Base-by-base conservation (phyloP, 2,329 filamentous ascomycete genomes). In the Claviceps humidiphila region DNA sequence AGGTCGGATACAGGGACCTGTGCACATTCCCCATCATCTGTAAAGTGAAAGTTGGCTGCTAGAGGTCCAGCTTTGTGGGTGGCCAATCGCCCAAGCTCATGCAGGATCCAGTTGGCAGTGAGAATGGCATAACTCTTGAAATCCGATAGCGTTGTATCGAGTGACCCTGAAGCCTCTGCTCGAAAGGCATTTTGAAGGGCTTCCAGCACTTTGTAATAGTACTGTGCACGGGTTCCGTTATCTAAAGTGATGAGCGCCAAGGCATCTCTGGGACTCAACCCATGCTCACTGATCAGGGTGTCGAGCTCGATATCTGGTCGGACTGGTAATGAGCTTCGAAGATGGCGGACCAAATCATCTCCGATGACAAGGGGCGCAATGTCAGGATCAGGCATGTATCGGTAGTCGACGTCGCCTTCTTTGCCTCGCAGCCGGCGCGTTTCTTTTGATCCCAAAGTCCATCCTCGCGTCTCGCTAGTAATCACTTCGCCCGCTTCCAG, bases 351-450 rank as follows among this genome's bases (percentile, higher is more conserved):
- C 0, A 97, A 73, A 53, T 87, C 82, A 2, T 75, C 63, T 7
- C 82, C 82, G 55, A 98, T 85, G 2, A 89, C 64, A 1, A 98
- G 74, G 1, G 93, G 89, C 0, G 80, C 77, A 14, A 98, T 75
- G 64, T 98, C 93, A 5, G 93, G 88, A 65, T 98, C 93, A 0
- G 93, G 91, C 91, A 98, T 97, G 64, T 98, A 98, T 43, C 93
- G 78, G 67, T 98, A 98, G 67, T 98, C 93, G 5, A 97, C 89
- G 63, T 95, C 91, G 47, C 93, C 93, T 66, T 97, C 93, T 66
- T 98, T 98, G 26, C 89, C 89, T 61, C 93, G 80, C 44, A 98
- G 71, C 42, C 85, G 78, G 54, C 81, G 82, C 3, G 93, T 97
- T 64, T 89, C 84, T 4, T 81, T 89, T 56, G 82, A 84, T 2